A percentile compares a stretch with the other conserved stretches of the same genome.
These are phyloP conservation scores for Tuber aestivum DNA, from an alignment of 495 filamentous ascomycete species.

Conservation along the genomic window DNA sequence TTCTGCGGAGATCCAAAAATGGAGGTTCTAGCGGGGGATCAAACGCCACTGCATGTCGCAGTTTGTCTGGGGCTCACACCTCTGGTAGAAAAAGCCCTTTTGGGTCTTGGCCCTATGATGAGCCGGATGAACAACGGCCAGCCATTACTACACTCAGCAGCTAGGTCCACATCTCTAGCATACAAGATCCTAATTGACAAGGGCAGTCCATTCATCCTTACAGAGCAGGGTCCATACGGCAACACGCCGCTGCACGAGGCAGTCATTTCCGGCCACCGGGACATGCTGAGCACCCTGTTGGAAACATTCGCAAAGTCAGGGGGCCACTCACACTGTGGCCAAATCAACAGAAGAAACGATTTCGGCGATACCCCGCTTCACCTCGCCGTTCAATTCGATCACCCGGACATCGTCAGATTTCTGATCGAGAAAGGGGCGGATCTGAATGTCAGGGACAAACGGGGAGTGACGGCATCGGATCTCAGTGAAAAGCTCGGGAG, in stretches of 20 bases:
- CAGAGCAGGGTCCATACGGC: too few relatives aligned
- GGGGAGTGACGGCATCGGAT: slow-evolving; percentile 43
- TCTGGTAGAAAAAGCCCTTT: background rate
- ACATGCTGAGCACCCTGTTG: background rate
- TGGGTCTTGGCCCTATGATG: fast-evolving
- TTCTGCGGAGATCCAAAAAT: background rate
- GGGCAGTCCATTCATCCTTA: too few relatives aligned
- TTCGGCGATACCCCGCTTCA: background rate
- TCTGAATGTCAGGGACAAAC: background rate
- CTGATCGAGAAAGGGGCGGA: background rate
- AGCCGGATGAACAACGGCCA: background rate
- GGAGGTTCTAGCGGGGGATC: background rate
- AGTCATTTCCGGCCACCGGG: background rate
- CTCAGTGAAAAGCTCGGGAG: slow-evolving; percentile 63
- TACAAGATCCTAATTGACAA: too few relatives aligned
- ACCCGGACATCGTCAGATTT: background rate
- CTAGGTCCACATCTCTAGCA: too few relatives aligned
- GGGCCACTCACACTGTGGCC: background rate
- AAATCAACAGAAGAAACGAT: background rate
- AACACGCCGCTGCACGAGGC: background rate
- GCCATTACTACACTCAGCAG: background rate
- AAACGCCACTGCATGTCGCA: too few relatives aligned
- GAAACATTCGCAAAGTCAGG: background rate
- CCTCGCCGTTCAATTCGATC: background rate
- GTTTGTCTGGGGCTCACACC: too few relatives aligned